Evolutionary conservation across 768 basidiomycete genomes (phyloP).

Genomic region (Suillus clintonianus): DNA sequence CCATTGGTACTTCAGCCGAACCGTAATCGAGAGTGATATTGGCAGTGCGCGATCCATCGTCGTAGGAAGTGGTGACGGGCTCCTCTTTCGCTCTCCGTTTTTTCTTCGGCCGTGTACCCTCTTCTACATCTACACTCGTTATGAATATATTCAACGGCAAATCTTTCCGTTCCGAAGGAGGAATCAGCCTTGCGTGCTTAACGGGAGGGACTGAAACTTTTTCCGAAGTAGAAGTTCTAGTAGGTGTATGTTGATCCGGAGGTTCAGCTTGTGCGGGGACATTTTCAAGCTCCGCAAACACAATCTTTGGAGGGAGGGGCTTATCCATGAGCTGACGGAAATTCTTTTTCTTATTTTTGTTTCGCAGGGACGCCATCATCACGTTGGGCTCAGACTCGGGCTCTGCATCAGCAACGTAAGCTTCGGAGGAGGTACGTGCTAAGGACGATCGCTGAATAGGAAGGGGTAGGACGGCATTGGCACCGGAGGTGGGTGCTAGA

Average conservation of each 20-base stretch:
- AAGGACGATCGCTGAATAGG: not conserved
- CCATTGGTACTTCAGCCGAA: not conserved
- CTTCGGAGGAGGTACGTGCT: not conserved
- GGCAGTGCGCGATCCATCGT: slow-evolving; percentile 1
- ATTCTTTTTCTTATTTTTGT: slow-evolving; percentile 75
- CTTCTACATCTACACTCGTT: slow-evolving; percentile 72
- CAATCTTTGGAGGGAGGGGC: slow-evolving; percentile 51
- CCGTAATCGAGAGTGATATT: slow-evolving; percentile 20
- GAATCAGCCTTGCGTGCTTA: slow-evolving; percentile 44
- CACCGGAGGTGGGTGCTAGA: slow-evolving; percentile 35
- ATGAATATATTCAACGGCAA: slow-evolving; percentile 68
- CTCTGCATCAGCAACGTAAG: slow-evolving; percentile 12
- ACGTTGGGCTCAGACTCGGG: slow-evolving; percentile 14
- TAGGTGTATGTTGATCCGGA: not conserved
- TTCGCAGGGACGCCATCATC: slow-evolving; percentile 49
- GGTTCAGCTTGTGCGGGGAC: not conserved
- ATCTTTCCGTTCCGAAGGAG: slow-evolving; percentile 62
- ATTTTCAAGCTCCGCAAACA: slow-evolving; percentile 40
- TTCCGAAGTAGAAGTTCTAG: slow-evolving; percentile 10
- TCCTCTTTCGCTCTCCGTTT: slow-evolving; percentile 27
- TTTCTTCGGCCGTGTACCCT: slow-evolving; percentile 34
- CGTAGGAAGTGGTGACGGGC: slow-evolving; percentile 14
- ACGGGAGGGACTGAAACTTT: not conserved
- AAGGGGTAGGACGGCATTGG: slow-evolving; percentile 50
- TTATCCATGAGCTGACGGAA: slow-evolving; percentile 55